Base-by-base conservation (phyloP, 1,139 yeast species). In the Debaryomycetaceae sp. region DNA sequence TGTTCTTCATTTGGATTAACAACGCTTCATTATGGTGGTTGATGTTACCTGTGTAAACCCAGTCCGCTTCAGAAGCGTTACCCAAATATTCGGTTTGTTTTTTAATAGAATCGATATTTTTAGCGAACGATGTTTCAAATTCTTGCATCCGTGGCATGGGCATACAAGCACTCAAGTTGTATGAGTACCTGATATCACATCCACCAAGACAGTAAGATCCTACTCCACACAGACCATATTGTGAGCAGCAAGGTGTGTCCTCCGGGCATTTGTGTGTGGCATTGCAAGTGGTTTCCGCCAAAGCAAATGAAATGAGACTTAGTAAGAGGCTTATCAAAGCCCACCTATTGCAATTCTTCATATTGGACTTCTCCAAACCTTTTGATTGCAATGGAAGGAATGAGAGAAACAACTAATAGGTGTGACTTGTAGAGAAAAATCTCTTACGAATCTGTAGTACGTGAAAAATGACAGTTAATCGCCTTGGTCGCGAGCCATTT, bases 151-250 rank as follows among this genome's bases (percentile, higher is more conserved):
- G 55, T 36, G 82, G 79, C 69, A 67, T 70, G 11, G 92, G 88
- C 69, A 83, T 74, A 60, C 95, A 87, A 7, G 92, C 77, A 6
- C 75, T 53, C 42, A 76, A 58, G 55, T 76, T 77, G 62, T 59
- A 83, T 1, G 94, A 85, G 55, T 56, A 76, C 51, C 80, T 66
- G 34, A 86, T 79, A 59, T 86, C 87, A 63, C 95, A 87, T 13
- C 95, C 92, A 37, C 88, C 91, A 37, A 88, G 70, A 68, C 96
- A 88, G 58, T 75, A 70, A 3, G 81, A 68, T 1, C 96, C 96
- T 13, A 83, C 73, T 41, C 96, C 96, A 71, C 96, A 88, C n/a
- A 65, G 70, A 30, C 95, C 95, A 52, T 79, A 85, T 50, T 82
- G 87, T 16, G 89, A 81, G 59, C 96, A 88, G 58, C 96, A 88